Evolutionary conservation across 768 basidiomycete species (phyloP).

Genomic region (Boletus coccyginus): DNA sequence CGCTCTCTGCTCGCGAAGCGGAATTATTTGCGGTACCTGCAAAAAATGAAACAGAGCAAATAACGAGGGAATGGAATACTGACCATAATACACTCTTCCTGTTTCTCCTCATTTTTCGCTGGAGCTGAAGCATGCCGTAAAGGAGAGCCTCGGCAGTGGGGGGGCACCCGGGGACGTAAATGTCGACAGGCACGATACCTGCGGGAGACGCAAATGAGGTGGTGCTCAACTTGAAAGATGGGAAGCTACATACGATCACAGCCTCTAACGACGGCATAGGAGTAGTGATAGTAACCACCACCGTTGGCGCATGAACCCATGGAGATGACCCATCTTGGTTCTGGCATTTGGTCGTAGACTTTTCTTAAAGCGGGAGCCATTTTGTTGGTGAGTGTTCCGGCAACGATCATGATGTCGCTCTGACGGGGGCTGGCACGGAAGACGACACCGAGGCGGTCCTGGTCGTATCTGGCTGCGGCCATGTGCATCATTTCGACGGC

Average conservation of each 20-base stretch:
- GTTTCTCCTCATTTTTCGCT: conserved; percentile 91
- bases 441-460: conserved; percentile 94
- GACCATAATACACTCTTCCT: conserved; percentile 88
- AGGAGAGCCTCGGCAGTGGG: conserved; percentile 96
- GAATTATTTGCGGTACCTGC: conserved; percentile 29
- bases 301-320: conserved; percentile 99
- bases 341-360: conserved; percentile 98
- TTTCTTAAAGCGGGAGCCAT: conserved; percentile 98
- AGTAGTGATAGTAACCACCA: conserved; percentile 96
- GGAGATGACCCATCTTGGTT: conserved; percentile 99
- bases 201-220: conserved; percentile 7
- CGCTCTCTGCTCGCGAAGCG: neutral
- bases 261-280: conserved; percentile 97
- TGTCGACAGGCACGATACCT: conserved; percentile 98
- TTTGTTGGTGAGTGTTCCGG: conserved; percentile 98
- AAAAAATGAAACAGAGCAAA: neutral
- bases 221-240: neutral
- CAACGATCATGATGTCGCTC: conserved; percentile 98
- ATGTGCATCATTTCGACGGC: conserved; percentile 99
- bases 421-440: conserved; percentile 99
- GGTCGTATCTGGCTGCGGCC: conserved; percentile 98
- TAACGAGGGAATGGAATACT: conserved; percentile 7
- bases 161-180: conserved; percentile 95
- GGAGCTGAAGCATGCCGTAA: conserved; percentile 95
- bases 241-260: conserved; percentile 78